Percentiles rank a stretch among this genome's conserved stretches.
Conservation (phyloP, 441 rosid genomes). For the Aquilaria agallochum region DNA sequence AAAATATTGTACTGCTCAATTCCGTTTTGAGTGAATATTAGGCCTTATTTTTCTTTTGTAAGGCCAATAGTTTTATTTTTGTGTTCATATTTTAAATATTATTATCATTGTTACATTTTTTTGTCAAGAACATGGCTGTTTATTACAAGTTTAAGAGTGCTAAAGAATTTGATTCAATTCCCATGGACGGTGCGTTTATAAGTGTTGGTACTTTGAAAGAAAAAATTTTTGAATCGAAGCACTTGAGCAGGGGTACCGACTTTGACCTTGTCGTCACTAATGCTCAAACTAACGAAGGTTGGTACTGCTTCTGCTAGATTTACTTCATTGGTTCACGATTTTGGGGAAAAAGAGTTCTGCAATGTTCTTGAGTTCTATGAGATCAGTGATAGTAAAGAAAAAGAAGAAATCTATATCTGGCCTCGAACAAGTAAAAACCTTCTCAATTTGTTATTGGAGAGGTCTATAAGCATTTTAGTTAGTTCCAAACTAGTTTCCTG, state of each 20-base stretch:
- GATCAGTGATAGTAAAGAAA: no score
- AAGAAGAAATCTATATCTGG: no score
- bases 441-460: no score
- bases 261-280: slow-evolving; percentile 95
- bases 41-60: slow-evolving; percentile 22
- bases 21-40: slow-evolving; percentile 28
- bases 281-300: slow-evolving; percentile 99
- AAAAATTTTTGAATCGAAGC: slow-evolving; percentile 98
- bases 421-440: no score
- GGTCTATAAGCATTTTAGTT: no score
- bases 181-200: slow-evolving; percentile 97
- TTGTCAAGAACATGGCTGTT: slow-evolving; percentile 67
- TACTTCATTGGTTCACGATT: slow-evolving; percentile 8
- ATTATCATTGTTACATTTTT: not conserved
- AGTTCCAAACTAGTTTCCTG: no score
- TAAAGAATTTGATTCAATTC: slow-evolving; percentile 86
- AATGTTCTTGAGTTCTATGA: no score
- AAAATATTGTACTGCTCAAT: slow-evolving; percentile 22
- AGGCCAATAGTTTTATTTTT: slow-evolving; percentile 10
- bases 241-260: slow-evolving; percentile 97
- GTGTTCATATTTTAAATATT: not conserved
- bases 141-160: slow-evolving; percentile 99
- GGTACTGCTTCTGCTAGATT: slow-evolving; percentile 37
- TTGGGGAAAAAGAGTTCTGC: not conserved
- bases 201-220: slow-evolving; percentile 97